Evolutionary conservation across 2,329 filamentous ascomycete genomes (phyloP).

Genomic region (Penicillium sp.): DNA sequence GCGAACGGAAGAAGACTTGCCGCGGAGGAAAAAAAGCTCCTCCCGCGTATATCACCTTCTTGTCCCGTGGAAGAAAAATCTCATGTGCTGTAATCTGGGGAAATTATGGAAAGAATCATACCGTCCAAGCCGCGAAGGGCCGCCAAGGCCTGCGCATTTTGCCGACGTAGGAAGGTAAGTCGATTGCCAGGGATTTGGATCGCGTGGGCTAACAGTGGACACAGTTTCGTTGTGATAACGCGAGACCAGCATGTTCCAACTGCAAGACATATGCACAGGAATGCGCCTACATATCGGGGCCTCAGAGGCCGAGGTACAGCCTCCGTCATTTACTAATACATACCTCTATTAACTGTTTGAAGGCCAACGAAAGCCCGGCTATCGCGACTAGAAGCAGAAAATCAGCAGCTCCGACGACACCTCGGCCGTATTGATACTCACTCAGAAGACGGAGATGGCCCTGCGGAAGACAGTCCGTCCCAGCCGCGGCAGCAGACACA

Average conservation of each 20-base stretch:
- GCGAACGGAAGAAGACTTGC: slow-evolving; percentile 15
- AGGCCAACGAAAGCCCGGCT: slow-evolving; percentile 23
- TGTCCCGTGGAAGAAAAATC: too few species aligned
- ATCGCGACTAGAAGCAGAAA: slow-evolving; percentile 20
- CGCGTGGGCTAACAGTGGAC: not conserved
- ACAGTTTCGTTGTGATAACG: slow-evolving; percentile 22
- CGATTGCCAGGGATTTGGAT: not conserved
- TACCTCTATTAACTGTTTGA: not conserved
- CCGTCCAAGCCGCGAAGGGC: slow-evolving; percentile 16
- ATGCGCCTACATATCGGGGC: slow-evolving; percentile 9
- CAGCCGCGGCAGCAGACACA: not conserved
- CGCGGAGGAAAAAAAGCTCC: slow-evolving; percentile 7
- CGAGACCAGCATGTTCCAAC: slow-evolving; percentile 18
- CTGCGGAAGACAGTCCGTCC: not conserved
- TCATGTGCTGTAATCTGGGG: too few species aligned
- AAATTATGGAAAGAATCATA: slow-evolving; percentile 15
- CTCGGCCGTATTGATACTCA: slow-evolving; percentile 1
- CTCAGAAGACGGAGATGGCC: not conserved
- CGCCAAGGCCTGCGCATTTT: slow-evolving; percentile 21
- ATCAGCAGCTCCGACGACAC: slow-evolving; percentile 21
- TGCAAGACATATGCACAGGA: slow-evolving; percentile 18
- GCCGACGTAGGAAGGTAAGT: slow-evolving; percentile 22
- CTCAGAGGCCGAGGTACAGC: slow-evolving; percentile 13
- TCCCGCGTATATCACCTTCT: too few species aligned
- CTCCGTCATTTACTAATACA: not conserved